Conservation (phyloP, 441 rosid genomes). For the Codiaeum variegatum region DNA sequence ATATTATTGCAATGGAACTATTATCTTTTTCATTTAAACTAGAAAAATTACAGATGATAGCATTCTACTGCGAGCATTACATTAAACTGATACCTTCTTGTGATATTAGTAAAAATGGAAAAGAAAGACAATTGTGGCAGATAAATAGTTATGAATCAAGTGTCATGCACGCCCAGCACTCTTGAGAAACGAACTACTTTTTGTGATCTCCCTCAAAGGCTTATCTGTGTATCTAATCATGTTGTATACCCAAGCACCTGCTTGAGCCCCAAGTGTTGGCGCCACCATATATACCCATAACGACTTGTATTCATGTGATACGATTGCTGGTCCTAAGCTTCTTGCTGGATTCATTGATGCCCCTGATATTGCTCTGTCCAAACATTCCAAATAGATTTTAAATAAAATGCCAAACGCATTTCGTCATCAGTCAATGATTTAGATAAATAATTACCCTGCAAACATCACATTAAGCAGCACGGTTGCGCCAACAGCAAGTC, state of each 20-base stretch:
- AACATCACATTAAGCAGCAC: slow-evolving; percentile 81
- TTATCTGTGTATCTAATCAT: slow-evolving; percentile 69
- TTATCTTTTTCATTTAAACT: background rate
- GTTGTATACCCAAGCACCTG: slow-evolving; percentile 79
- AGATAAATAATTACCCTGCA: slow-evolving; percentile 52
- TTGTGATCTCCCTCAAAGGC: slow-evolving; percentile 75
- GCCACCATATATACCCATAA: slow-evolving; percentile 65
- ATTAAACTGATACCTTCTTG: background rate
- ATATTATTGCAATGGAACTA: background rate
- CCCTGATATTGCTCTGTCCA: slow-evolving; percentile 65
- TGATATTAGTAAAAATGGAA: background rate
- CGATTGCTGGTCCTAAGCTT: slow-evolving; percentile 82
- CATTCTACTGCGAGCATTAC: background rate
- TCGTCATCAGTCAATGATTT: slow-evolving; percentile 1
- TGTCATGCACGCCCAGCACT: slow-evolving; percentile 16
- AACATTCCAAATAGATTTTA: background rate
- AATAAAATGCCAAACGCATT: background rate
- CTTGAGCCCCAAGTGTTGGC: slow-evolving; percentile 64
- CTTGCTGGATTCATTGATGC: slow-evolving; percentile 95
- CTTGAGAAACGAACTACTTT: slow-evolving; percentile 62
- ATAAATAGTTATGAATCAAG: no score
- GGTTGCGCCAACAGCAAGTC: slow-evolving; percentile 83
- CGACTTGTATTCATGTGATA: slow-evolving; percentile 42
- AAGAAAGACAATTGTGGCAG: background rate
- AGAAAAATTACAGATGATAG: background rate